Conservation (phyloP, 1,284 basidiomycete species). For the Sanghuangporus sanghuang region DNA sequence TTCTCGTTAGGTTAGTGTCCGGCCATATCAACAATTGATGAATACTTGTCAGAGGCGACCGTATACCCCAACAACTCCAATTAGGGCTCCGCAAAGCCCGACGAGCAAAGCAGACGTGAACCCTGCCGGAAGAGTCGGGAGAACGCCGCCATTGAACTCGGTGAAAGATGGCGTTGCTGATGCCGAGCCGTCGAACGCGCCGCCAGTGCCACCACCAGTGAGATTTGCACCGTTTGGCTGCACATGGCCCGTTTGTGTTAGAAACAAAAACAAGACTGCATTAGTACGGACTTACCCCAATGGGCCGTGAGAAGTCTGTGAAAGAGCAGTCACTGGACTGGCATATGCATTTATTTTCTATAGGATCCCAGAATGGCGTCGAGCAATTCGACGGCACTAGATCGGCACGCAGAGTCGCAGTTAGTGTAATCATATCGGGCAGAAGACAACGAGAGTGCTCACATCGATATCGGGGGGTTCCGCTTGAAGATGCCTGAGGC, state of each 20-base stretch:
- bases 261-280: neutral
- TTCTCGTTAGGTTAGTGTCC: no score
- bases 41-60: neutral
- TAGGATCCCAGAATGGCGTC: slow-evolving; percentile 76
- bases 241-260: slow-evolving; percentile 5
- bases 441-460: slow-evolving; percentile 25
- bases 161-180: slow-evolving; percentile 33
- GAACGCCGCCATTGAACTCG: slow-evolving; percentile 43
- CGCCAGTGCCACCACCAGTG: slow-evolving; percentile 52
- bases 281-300: slow-evolving; percentile 46
- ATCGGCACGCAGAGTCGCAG: neutral
- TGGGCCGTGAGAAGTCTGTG: slow-evolving; percentile 56
- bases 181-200: slow-evolving; percentile 22
- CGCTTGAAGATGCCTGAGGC: slow-evolving; percentile 38
- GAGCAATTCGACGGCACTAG: slow-evolving; percentile 69
- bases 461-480: slow-evolving; percentile 48
- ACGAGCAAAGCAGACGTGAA: slow-evolving; percentile 29
- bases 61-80: slow-evolving; percentile 28
- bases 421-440: neutral
- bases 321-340: slow-evolving; percentile 52
- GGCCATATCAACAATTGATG: no score
- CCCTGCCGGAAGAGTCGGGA: slow-evolving; percentile 28
- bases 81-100: slow-evolving; percentile 28
- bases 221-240: slow-evolving; percentile 68
- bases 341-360: slow-evolving; percentile 61